Evolutionary conservation across 768 basidiomycete species (phyloP).

Genomic region (Lactifluus subvellereus): DNA sequence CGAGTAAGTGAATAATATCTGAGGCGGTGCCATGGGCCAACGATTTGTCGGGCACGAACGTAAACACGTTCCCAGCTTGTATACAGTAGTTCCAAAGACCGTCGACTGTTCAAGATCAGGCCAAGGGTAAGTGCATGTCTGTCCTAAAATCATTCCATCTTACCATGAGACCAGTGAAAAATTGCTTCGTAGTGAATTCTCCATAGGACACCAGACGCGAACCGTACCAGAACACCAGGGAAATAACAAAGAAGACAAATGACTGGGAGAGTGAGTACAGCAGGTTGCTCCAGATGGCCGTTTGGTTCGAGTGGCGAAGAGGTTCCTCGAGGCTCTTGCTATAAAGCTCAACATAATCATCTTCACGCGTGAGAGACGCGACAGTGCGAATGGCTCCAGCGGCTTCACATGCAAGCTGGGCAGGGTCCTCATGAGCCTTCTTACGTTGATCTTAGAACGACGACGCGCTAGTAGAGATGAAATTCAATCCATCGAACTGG

Average conservation of each 20-base stretch:
- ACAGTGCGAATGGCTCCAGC: slow-evolving; percentile 87
- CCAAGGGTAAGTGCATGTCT: background rate
- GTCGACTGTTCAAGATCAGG: slow-evolving; percentile 41
- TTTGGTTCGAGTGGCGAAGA: slow-evolving; percentile 53
- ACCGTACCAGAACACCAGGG: slow-evolving; percentile 76
- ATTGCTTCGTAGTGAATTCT: slow-evolving; percentile 52
- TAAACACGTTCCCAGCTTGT: slow-evolving; percentile 77
- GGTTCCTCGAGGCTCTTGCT: slow-evolving; percentile 69
- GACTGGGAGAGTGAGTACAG: slow-evolving; percentile 72
- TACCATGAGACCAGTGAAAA: slow-evolving; percentile 84
- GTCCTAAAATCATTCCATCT: slow-evolving; percentile 19
- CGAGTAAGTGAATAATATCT: slow-evolving; percentile 66
- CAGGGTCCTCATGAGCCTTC: slow-evolving; percentile 66
- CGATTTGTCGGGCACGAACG: slow-evolving; percentile 80
- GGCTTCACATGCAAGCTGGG: slow-evolving; percentile 87
- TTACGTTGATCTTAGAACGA: slow-evolving; percentile 80
- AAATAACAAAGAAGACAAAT: slow-evolving; percentile 72
- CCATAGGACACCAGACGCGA: slow-evolving; percentile 51
- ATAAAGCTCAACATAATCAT: slow-evolving; percentile 63
- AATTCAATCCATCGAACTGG: background rate
- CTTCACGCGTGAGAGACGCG: slow-evolving; percentile 78
- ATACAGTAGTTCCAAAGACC: slow-evolving; percentile 71
- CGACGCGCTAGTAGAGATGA: slow-evolving; percentile 49
- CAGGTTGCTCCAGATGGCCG: slow-evolving; percentile 53
- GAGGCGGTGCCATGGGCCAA: slow-evolving; percentile 71